phyloP scores from a whole-genome alignment of 2,329 filamentous ascomycete species.

The Clarireedia hainanense region DNA sequence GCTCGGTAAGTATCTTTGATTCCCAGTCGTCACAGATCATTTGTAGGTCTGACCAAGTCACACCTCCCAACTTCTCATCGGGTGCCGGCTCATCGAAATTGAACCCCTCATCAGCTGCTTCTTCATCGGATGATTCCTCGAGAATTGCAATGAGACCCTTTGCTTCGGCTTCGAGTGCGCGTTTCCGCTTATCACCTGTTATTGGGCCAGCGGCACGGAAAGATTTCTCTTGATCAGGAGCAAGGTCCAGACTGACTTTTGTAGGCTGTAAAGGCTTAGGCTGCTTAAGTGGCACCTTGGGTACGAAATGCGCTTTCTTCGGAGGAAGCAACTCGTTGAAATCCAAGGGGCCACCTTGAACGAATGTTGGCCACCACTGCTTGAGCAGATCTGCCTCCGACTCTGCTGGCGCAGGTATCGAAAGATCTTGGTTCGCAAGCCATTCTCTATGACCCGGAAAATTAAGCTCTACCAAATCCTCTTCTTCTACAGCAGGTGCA shows the following conservation, averaged over 20 bases:
- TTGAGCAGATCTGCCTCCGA: slow-evolving; percentile 69
- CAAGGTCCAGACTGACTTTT: slow-evolving; percentile 82
- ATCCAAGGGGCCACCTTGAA: slow-evolving; percentile 63
- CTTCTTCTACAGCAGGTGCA: slow-evolving; percentile 17
- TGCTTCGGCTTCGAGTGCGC: slow-evolving; percentile 43
- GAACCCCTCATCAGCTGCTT: slow-evolving; percentile 39
- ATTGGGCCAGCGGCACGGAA: slow-evolving; percentile 68
- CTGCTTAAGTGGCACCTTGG: slow-evolving; percentile 70
- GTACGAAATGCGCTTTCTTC: slow-evolving; percentile 68
- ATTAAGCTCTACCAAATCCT: slow-evolving; percentile 34
- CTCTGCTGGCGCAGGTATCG: slow-evolving; percentile 62
- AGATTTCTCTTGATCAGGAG: slow-evolving; percentile 74
- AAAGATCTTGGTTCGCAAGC: slow-evolving; percentile 47
- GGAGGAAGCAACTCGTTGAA: slow-evolving; percentile 80
- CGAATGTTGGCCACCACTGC: slow-evolving; percentile 74
- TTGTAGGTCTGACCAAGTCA: slow-evolving; percentile 72
- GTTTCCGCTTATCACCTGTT: slow-evolving; percentile 44
- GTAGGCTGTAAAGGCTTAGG: slow-evolving; percentile 77
- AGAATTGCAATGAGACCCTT: slow-evolving; percentile 40
- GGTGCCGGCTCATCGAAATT: slow-evolving; percentile 43
- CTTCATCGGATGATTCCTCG: slow-evolving; percentile 33
- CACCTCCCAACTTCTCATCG: slow-evolving; percentile 62
- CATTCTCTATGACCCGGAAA: slow-evolving; percentile 32
- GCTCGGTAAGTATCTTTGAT: slow-evolving; percentile 42
- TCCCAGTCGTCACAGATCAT: slow-evolving; percentile 86